Evolutionary conservation across 768 basidiomycete genomes (phyloP).

Genomic region (Phylloporus sp.): DNA sequence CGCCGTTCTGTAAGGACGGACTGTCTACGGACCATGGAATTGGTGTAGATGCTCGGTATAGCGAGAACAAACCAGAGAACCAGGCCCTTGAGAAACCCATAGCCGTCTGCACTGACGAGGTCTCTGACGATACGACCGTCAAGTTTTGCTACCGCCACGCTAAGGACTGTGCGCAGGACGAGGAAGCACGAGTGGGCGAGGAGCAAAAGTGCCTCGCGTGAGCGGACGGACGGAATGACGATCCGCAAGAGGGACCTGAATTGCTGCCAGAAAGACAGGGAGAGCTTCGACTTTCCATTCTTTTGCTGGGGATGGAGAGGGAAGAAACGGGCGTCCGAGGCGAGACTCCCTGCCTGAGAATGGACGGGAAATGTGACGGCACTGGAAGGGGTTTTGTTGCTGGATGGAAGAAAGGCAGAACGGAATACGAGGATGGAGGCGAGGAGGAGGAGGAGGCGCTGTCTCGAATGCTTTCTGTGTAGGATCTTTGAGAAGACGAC

Average conservation of each 20-base stretch:
- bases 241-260: constrained; percentile 70
- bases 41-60: constrained; percentile 91
- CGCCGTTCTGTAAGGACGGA: background rate
- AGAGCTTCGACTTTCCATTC: constrained; percentile 44
- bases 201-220: constrained; percentile 71
- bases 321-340: constrained; percentile 53
- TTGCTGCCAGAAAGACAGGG: constrained; percentile 64
- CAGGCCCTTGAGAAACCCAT: constrained; percentile 77
- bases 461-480: background rate
- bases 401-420: constrained; percentile 30
- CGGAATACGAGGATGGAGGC: constrained; percentile 49
- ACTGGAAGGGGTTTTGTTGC: constrained; percentile 43
- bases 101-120: constrained; percentile 80
- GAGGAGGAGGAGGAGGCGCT: constrained; percentile 38
- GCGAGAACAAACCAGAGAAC: constrained; percentile 87
- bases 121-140: constrained; percentile 89
- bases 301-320: constrained; percentile 44
- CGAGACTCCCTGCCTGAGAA: constrained; percentile 53
- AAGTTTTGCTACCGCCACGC: constrained; percentile 79
- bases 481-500: constrained; percentile 14
- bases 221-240: constrained; percentile 55
- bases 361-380: constrained; percentile 62
- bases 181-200: constrained; percentile 80
- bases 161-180: constrained; percentile 79
- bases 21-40: constrained; percentile 66